Conservation (phyloP, 2,329 filamentous ascomycete genomes). For the Dothideomycetes sp. region DNA sequence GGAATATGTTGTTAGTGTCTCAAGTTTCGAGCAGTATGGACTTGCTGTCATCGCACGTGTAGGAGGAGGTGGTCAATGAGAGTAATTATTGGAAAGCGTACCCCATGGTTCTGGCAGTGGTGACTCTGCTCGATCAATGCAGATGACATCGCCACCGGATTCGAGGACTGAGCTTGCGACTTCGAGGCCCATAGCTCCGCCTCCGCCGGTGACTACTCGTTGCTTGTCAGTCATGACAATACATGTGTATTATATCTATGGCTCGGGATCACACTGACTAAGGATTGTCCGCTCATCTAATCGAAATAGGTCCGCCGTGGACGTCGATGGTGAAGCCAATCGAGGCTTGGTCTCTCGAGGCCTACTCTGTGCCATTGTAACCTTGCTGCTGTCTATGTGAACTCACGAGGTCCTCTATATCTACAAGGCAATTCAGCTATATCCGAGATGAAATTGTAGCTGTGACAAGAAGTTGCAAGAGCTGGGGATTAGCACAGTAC, state of each 20-base stretch:
- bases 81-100: too few relatives aligned
- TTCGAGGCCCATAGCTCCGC: slow-evolving; percentile 1
- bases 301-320: slow-evolving; percentile 5
- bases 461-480: too few relatives aligned
- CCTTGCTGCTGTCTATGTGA: too few relatives aligned
- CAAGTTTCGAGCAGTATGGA: neutral
- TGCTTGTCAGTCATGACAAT: neutral
- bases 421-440: too few relatives aligned
- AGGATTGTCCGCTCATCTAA: slow-evolving; percentile 1
- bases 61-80: too few relatives aligned
- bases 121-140: neutral
- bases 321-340: neutral
- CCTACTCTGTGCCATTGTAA: neutral
- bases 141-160: slow-evolving; percentile 6
- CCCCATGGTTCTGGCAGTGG: neutral
- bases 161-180: slow-evolving; percentile 2
- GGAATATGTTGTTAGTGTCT: too few relatives aligned
- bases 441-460: too few relatives aligned
- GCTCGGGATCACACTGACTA: neutral
- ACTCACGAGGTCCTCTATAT: too few relatives aligned
- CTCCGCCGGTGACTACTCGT: slow-evolving; percentile 6
- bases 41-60: neutral
- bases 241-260: neutral
- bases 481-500: too few relatives aligned
- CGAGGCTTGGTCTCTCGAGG: slow-evolving; percentile 2